A percentile compares a stretch with the other conserved stretches of the same genome.
phyloP scores from a whole-genome alignment of 2,329 filamentous ascomycete species.

The Coniochaeta prunicola region DNA sequence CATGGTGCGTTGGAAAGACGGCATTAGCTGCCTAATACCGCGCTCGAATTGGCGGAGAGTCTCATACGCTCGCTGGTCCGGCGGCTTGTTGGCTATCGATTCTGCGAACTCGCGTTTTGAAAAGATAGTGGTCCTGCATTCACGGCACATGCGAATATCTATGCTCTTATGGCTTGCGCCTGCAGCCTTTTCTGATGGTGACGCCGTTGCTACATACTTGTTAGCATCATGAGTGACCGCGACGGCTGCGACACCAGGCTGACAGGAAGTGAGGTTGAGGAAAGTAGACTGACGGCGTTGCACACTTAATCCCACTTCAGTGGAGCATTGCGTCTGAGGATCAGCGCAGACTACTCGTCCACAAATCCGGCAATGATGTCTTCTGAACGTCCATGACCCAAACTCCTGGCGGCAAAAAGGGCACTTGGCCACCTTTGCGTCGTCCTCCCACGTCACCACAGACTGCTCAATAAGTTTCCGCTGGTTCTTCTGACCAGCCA shows the following conservation, averaged over 20 bases:
- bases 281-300: conserved; percentile 36
- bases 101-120: conserved; percentile 69
- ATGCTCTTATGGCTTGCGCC: conserved; percentile 52
- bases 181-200: conserved; percentile 23
- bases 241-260: neutral
- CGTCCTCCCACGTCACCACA: conserved; percentile 92
- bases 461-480: conserved; percentile 83
- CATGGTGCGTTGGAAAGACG: conserved; percentile 75
- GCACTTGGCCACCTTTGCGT: conserved; percentile 70
- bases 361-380: conserved; percentile 92
- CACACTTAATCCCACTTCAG: conserved; percentile 74
- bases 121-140: conserved; percentile 62
- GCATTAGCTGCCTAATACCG: conserved; percentile 74
- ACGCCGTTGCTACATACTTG: conserved; percentile 9
- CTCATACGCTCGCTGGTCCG: conserved; percentile 73
- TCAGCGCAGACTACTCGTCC: conserved; percentile 92
- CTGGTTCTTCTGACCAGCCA: conserved; percentile 64
- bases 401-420: conserved; percentile 97
- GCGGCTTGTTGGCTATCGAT: conserved; percentile 59
- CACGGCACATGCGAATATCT: conserved; percentile 86
- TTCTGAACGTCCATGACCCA: conserved; percentile 81
- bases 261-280: conserved; percentile 31
- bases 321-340: conserved; percentile 74
- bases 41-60: conserved; percentile 82
- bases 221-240: neutral